phyloP scores from a whole-genome alignment of 768 basidiomycete genomes.

The Antrodiella citrinella region DNA sequence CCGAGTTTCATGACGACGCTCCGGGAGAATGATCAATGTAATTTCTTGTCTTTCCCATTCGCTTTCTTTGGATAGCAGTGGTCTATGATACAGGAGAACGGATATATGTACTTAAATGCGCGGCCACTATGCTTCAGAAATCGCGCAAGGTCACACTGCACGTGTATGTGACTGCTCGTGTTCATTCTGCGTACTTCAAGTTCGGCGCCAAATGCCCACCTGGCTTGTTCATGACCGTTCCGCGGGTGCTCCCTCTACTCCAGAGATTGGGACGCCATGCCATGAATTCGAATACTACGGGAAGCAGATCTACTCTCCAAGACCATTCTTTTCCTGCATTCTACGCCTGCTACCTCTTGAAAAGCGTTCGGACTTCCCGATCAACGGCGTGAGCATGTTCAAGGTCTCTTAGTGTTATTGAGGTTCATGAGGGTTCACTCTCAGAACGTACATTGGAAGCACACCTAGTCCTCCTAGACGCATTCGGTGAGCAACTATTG shows the following conservation, averaged over 20 bases:
- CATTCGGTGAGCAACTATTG: slow-evolving; percentile 36
- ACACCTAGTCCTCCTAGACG: slow-evolving; percentile 60
- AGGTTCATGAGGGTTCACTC: not conserved
- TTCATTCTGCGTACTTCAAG: too few relatives aligned
- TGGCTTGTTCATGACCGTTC: too few relatives aligned
- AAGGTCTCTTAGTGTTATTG: not conserved
- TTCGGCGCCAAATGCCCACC: too few relatives aligned
- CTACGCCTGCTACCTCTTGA: slow-evolving; percentile 80
- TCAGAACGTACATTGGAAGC: slow-evolving; percentile 70
- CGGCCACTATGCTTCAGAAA: too few relatives aligned
- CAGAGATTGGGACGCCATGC: too few relatives aligned
- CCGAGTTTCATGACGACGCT: slow-evolving; percentile 26
- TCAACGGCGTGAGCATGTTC: slow-evolving; percentile 32
- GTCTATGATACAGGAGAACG: too few relatives aligned
- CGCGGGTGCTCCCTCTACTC: too few relatives aligned
- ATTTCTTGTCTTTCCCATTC: slow-evolving; percentile 17
- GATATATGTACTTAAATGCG: too few relatives aligned
- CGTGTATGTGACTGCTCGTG: too few relatives aligned
- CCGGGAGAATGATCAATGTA: slow-evolving; percentile 31
- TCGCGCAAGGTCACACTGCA: too few relatives aligned
- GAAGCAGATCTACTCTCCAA: slow-evolving; percentile 13
- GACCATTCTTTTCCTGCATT: slow-evolving; percentile 51
- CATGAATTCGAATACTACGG: not conserved
- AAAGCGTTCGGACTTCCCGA: slow-evolving; percentile 48
- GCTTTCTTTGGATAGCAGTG: not conserved